These are phyloP conservation scores for Ophiocordyceps camponoti-floridani DNA, from an alignment of 2,329 filamentous ascomycete genomes.

Conservation along the genomic window DNA sequence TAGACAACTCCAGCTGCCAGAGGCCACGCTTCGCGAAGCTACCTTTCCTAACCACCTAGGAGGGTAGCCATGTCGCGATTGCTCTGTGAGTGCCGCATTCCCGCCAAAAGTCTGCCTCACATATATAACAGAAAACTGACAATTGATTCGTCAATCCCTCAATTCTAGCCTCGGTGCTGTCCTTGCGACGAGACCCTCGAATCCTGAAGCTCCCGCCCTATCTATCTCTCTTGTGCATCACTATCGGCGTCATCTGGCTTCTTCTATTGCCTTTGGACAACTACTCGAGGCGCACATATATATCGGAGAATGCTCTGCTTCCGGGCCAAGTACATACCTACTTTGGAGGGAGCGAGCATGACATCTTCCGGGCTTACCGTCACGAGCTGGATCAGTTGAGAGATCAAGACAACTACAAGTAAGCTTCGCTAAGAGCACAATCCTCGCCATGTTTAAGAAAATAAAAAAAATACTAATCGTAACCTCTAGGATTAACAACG, in stretches of 20 bases:
- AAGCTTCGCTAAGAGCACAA: conserved; percentile 7
- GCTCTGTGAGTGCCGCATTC: conserved; percentile 24
- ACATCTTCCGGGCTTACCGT: conserved; percentile 79
- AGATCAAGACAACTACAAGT: conserved; percentile 34
- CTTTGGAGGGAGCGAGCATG: conserved; percentile 89
- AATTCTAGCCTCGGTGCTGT: conserved; percentile 37
- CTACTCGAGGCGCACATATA: conserved; percentile 85
- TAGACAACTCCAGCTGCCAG: not conserved
- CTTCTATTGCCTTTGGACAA: conserved; percentile 76
- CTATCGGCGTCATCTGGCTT: conserved; percentile 78
- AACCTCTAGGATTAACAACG: conserved; percentile 40
- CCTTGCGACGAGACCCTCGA: conserved; percentile 63
- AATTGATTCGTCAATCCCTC: not conserved
- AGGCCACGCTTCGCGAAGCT: too few relatives aligned
- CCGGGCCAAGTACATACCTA: conserved; percentile 97
- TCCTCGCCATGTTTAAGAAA: not conserved
- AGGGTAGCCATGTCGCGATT: conserved; percentile 29
- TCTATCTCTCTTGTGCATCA: conserved; percentile 66
- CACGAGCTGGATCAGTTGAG: conserved; percentile 57
- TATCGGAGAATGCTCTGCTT: conserved; percentile 90
- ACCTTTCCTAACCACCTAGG: not conserved
- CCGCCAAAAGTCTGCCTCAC: not conserved
- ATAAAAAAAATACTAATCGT: not conserved
- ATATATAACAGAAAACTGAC: too few relatives aligned
- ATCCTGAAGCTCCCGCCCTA: conserved; percentile 74